A percentile compares a stretch with the other conserved stretches of the same genome.
These are phyloP conservation scores for Pseudogymnoascus sp. DNA, from an alignment of 2,329 filamentous ascomycete genomes.

Conservation along the genomic window DNA sequence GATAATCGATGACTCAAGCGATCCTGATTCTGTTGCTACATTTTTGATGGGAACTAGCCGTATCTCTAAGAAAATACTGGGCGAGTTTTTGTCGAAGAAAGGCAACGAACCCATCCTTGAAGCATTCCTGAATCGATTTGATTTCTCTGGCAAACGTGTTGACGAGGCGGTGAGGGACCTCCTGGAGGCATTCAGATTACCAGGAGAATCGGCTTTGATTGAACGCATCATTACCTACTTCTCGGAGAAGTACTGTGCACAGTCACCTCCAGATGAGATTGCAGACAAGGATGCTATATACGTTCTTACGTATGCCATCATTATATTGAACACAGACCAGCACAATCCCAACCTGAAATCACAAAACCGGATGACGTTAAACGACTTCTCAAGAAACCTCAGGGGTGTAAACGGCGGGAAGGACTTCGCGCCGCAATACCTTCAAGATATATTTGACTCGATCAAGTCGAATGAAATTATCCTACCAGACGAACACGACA, in stretches of 20 bases:
- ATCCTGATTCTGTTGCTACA: constrained; percentile 69
- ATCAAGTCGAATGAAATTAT: constrained; percentile 95
- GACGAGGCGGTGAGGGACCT: constrained; percentile 83
- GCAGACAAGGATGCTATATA: constrained; percentile 82
- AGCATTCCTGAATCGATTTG: constrained; percentile 77
- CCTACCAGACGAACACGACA: constrained; percentile 92
- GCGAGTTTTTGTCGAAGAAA: constrained; percentile 87
- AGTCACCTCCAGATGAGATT: constrained; percentile 62
- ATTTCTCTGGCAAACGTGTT: constrained; percentile 77
- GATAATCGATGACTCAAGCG: constrained; percentile 66
- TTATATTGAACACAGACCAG: constrained; percentile 94
- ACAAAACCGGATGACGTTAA: constrained; percentile 72
- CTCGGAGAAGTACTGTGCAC: constrained; percentile 71
- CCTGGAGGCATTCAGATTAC: constrained; percentile 86
- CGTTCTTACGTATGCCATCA: constrained; percentile 88
- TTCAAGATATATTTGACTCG: constrained; percentile 79
- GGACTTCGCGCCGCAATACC: constrained; percentile 75
- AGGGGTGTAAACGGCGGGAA: constrained; percentile 78
- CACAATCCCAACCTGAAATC: constrained; percentile 84
- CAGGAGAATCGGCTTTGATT: constrained; percentile 87
- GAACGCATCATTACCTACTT: constrained; percentile 86
- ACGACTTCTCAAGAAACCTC: constrained; percentile 81
- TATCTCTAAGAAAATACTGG: constrained; percentile 81
- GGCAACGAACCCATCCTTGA: constrained; percentile 77
- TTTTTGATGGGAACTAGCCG: constrained; percentile 84